phyloP scores from a whole-genome alignment of 768 basidiomycete genomes.

The Mycena belliarum region DNA sequence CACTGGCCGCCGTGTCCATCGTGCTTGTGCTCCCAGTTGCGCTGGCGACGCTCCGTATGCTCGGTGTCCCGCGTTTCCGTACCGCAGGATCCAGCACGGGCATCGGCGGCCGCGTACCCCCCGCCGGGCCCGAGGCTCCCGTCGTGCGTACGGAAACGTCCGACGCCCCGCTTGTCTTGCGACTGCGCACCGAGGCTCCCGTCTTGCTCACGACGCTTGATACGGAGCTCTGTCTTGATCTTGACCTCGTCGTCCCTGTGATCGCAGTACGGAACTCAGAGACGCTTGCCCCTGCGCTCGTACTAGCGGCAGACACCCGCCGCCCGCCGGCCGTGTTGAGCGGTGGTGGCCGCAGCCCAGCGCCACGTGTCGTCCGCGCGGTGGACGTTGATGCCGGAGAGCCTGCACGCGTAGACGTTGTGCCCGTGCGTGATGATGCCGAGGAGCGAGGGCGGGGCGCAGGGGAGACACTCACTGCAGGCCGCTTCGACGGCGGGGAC shows the following conservation, averaged over 20 bases:
- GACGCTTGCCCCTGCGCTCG: conserved; percentile 10
- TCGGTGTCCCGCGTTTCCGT: conserved; percentile 29
- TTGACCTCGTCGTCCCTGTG: conserved; percentile 25
- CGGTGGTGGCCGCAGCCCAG: conserved; percentile 8
- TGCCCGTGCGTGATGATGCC: conserved; percentile 10
- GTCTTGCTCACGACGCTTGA: conserved; percentile 33
- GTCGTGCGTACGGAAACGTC: conserved; percentile 21
- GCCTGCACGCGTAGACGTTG: conserved; percentile 8
- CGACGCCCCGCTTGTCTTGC: conserved; percentile 18
- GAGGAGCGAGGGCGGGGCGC: conserved; percentile 17
- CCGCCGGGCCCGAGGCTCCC: conserved; percentile 2
- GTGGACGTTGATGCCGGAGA: conserved; percentile 22
- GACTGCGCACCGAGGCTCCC: conserved; percentile 8
- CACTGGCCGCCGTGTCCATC: conserved; percentile 30
- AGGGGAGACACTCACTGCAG: conserved; percentile 13
- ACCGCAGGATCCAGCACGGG: conserved; percentile 33
- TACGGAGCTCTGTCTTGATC: conserved; percentile 38
- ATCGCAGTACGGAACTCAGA: conserved; percentile 25
- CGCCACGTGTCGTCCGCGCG: conserved; percentile 19
- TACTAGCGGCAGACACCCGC: conserved; percentile 16
- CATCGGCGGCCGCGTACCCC: conserved; percentile 17
- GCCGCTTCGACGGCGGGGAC: conserved; percentile 26
- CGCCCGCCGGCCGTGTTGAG: background rate
- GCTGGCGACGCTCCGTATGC: conserved; percentile 24
- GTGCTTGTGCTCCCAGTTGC: conserved; percentile 21